These are phyloP conservation scores for Durio zibethinus DNA, from an alignment of 345 rosid species.

Conservation along the genomic window DNA sequence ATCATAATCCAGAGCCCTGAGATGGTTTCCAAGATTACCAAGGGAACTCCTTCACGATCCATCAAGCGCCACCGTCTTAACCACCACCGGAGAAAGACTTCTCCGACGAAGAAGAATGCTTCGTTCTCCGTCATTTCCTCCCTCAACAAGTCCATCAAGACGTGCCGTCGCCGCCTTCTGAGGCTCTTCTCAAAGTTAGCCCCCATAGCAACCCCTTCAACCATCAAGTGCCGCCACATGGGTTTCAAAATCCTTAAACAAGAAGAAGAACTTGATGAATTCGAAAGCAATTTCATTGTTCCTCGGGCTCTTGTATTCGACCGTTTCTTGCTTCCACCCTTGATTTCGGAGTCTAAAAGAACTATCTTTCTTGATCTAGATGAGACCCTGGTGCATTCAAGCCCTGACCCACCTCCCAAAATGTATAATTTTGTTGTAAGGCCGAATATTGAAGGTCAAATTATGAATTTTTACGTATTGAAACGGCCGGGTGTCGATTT, in stretches of 20 bases:
- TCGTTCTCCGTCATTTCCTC: constrained; percentile 49
- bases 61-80: constrained; percentile 38
- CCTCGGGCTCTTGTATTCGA: constrained; percentile 37
- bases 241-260: constrained; percentile 56
- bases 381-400: constrained; percentile 83
- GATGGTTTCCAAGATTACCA: constrained; percentile 59
- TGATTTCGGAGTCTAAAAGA: constrained; percentile 32
- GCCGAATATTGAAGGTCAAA: constrained; percentile 62
- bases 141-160: constrained; percentile 56
- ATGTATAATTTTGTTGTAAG: constrained; percentile 60
- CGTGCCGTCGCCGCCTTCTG: constrained; percentile 61
- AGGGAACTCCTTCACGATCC: constrained; percentile 43
- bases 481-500: constrained; percentile 87
- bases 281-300: constrained; percentile 3
- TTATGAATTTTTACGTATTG: constrained; percentile 60
- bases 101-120: constrained; percentile 25
- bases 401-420: constrained; percentile 59
- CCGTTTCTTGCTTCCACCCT: constrained; percentile 34
- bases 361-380: constrained; percentile 90
- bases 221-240: constrained; percentile 25
- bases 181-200: constrained; percentile 59
- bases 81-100: constrained; percentile 36
- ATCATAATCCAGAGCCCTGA: constrained; percentile 11
- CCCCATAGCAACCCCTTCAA: constrained; percentile 37
- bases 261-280: constrained; percentile 16